Percentiles rank a stretch among this genome's conserved stretches.
Conservation (phyloP, 257 asterid species). For the Avicennia marina region DNA sequence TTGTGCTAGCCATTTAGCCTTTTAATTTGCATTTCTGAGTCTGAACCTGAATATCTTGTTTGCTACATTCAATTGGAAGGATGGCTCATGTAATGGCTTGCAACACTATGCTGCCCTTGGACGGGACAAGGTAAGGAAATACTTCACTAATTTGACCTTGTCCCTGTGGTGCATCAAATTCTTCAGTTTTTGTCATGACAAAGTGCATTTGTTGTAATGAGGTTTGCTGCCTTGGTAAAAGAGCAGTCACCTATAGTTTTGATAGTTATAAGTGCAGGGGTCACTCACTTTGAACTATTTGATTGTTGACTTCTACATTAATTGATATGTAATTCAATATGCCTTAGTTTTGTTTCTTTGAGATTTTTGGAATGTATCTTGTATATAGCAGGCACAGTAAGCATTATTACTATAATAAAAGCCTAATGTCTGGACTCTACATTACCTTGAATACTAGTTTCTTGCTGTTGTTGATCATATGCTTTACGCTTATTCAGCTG, state of each 20-base stretch:
- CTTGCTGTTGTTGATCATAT: not conserved
- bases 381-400: not conserved
- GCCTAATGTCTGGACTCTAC: not conserved
- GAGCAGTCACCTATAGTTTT: not conserved
- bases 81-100: conserved; percentile 98
- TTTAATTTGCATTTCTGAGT: conserved; percentile 10
- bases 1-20: not conserved
- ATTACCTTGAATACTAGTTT: not conserved
- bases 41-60: conserved; percentile 19
- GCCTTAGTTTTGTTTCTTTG: not conserved
- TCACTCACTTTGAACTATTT: conserved; percentile 1
- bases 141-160: conserved; percentile 5
- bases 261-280: not conserved
- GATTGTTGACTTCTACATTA: not conserved
- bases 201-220: not conserved
- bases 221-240: not conserved
- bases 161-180: conserved; percentile 8
- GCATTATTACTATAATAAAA: conserved; percentile 10
- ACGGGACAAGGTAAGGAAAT: conserved; percentile 77
- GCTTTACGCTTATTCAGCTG: conserved; percentile 40
- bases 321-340: not conserved
- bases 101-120: conserved; percentile 99
- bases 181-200: not conserved
- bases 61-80: conserved; percentile 44
- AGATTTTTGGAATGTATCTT: conserved; percentile 1